phyloP scores from a whole-genome alignment of 306 rosid species.

The Betula pendula region DNA sequence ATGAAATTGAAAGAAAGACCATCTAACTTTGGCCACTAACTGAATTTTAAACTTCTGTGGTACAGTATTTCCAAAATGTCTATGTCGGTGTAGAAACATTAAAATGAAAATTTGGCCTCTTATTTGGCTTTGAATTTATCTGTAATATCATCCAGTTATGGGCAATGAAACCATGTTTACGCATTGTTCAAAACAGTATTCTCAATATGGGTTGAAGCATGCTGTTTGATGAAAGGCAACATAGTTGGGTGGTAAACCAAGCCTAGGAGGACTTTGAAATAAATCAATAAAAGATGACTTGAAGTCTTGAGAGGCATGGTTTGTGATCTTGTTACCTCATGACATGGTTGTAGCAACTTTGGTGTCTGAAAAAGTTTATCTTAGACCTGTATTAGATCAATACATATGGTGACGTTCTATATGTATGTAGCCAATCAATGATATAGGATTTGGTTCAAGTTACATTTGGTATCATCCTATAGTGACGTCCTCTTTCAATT shows the following conservation, averaged over 20 bases:
- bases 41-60: background rate
- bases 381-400: too few species aligned
- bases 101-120: background rate
- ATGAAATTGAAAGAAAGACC: too few species aligned
- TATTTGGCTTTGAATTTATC: background rate
- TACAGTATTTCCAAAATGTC: background rate
- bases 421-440: too few species aligned
- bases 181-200: background rate
- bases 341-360: background rate
- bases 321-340: background rate
- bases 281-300: background rate
- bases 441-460: too few species aligned
- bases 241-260: background rate
- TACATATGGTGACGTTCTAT: too few species aligned
- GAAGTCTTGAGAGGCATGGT: background rate
- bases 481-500: too few species aligned
- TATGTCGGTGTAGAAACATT: background rate
- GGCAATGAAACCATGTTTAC: background rate
- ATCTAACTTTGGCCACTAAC: too few species aligned
- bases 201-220: background rate
- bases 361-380: too few species aligned
- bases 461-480: too few species aligned
- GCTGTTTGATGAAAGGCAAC: background rate
- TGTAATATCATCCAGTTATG: background rate
- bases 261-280: background rate